These are phyloP conservation scores for Aspergillus unguis DNA, from an alignment of 2,329 filamentous ascomycete species.

Conservation along the genomic window DNA sequence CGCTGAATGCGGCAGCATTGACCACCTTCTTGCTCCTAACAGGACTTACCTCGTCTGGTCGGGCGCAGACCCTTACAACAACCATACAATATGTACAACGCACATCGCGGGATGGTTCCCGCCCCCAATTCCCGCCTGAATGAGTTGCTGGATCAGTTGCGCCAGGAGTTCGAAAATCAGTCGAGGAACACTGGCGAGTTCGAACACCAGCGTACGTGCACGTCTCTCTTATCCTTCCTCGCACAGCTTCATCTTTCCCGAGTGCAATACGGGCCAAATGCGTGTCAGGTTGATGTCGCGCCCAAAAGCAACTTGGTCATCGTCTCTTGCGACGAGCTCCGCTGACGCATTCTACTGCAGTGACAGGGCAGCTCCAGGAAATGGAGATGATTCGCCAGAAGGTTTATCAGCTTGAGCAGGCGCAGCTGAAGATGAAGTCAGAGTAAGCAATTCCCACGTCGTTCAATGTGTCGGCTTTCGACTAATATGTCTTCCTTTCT, in stretches of 20 bases:
- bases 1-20: constrained; percentile 25
- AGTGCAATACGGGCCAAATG: background rate
- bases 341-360: constrained; percentile 47
- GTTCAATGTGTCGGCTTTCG: background rate
- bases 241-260: background rate
- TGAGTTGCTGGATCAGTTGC: constrained; percentile 87
- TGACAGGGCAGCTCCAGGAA: constrained; percentile 86
- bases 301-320: background rate
- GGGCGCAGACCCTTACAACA: constrained; percentile 3
- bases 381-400: constrained; percentile 93
- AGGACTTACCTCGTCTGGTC: constrained; percentile 14
- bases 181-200: constrained; percentile 78
- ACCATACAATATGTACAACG: constrained; percentile 70
- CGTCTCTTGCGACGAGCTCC: background rate
- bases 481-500: background rate
- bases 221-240: constrained; percentile 7
- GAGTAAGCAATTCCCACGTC: constrained; percentile 61
- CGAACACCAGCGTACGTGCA: constrained; percentile 83
- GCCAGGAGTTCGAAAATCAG: constrained; percentile 85
- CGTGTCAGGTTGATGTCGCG: background rate
- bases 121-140: constrained; percentile 73
- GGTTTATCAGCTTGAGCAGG: constrained; percentile 88
- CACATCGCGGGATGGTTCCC: constrained; percentile 75
- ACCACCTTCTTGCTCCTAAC: constrained; percentile 14
- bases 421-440: constrained; percentile 80